Evolutionary conservation across 164 flowering plant genomes (phyloP).

Genomic region (Piper betle): DNA sequence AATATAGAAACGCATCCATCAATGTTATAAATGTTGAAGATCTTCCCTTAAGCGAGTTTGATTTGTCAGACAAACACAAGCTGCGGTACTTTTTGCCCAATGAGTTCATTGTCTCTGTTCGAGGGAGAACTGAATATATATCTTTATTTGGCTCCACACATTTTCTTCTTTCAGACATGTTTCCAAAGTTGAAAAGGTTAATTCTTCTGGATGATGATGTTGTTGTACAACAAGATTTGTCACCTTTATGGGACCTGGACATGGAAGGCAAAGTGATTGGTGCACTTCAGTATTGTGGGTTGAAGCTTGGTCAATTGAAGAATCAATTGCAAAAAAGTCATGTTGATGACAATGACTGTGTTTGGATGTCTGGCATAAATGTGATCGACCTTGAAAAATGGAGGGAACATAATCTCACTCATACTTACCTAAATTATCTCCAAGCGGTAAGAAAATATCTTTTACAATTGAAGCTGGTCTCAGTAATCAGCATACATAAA

Average conservation of each 20-base stretch:
- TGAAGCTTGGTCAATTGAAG: constrained; percentile 50
- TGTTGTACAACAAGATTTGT: constrained; percentile 69
- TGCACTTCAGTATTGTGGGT: constrained; percentile 47
- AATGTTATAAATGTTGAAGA: constrained; percentile 71
- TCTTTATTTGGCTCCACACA: constrained; percentile 64
- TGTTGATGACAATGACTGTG: constrained; percentile 38
- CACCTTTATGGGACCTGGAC: constrained; percentile 65
- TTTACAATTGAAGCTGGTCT: not conserved
- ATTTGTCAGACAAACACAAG: constrained; percentile 10
- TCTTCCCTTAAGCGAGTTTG: constrained; percentile 18
- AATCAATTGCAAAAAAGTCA: constrained; percentile 26
- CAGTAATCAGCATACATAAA: not conserved
- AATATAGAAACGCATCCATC: constrained; percentile 46
- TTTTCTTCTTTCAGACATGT: constrained; percentile 67
- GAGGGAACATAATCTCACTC: constrained; percentile 57
- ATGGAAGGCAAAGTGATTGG: constrained; percentile 80
- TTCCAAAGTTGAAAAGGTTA: constrained; percentile 47
- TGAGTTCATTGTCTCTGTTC: constrained; percentile 73
- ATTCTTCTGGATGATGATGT: constrained; percentile 83
- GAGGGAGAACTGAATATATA: constrained; percentile 40
- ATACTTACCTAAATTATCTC: constrained; percentile 29
- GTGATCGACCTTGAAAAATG: constrained; percentile 66
- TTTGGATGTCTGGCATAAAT: constrained; percentile 94
- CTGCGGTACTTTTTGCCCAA: constrained; percentile 29
- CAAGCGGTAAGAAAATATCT: constrained; percentile 10